Evolutionary conservation across 495 filamentous ascomycete genomes (phyloP), one percentile per base, ranked within the genome.

Genomic region (Rhizodiscina lignyota): DNA sequence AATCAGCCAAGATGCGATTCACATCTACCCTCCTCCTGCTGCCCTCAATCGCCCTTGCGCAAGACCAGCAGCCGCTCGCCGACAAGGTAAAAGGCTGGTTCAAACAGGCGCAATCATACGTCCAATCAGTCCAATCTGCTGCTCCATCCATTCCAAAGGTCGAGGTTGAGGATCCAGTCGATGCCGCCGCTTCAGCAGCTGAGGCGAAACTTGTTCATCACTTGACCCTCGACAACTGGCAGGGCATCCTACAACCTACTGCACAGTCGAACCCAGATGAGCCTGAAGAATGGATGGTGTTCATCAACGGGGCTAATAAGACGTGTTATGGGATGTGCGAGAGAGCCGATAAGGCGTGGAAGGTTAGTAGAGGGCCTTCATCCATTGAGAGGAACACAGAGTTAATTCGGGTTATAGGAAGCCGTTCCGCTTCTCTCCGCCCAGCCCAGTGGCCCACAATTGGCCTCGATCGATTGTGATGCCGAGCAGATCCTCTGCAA

Each of bases 301-400:
- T 79, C 49, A 56, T 91, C 34, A 82, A 78, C 1, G 85, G 85
- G 34, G 74, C 80, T 28, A 91, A 93, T 59, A 83, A 78, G 62
- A 86, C 83, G 20, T 94, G 85, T 63, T 83, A 72, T 48, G 83
- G 63, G 37, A 54, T 63, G 39, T 79, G 72, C 52, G 62, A 40
- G 8, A 52, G 53, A 4, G 62, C 64, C 20, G 63, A 70, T 15
- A 60, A 59, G 43, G 63, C 64, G 0, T 75, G 69, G 57, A 73
- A 74, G 43, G 65, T 72, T 53, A 41, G 62, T 52, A 32, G 18
- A 19, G 26, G 28, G 22, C 11, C 19, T 24, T 30, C 15, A 0
- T 19, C 11, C 17, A 17, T 36, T 49, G 62, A 41, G 59, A 50
- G 35, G 45, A 6, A 68, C 63, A 29, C 64, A 63, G 51, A 35